Evolutionary conservation across 768 basidiomycete genomes (phyloP), one percentile per base, ranked within the genome.

Genomic region (Holtermannia corniformis): DNA sequence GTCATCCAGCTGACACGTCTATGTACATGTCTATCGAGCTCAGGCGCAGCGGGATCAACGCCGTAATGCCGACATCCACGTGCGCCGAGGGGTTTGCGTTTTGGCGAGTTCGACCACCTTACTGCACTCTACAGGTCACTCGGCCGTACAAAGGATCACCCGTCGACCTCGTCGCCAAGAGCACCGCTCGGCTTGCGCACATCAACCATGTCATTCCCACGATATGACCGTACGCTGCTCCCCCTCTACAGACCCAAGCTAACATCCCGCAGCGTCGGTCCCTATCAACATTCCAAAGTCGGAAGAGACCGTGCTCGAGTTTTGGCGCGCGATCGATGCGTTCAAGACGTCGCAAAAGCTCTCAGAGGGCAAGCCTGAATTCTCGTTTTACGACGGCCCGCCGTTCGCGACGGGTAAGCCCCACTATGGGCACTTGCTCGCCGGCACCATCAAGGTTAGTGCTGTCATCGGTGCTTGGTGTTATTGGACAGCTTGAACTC

Each of bases 371-470:
- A 79, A 83, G 37, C 90, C 91, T 16, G 83, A 87, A 66, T 99
- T 78, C 72, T 82, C 90, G 21, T 99, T 99, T 77, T 97, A 90
- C 75, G 95, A 96, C 71, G 92, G 92, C 3, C 91, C 91, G 2
- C 93, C 93, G 0, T 97, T 96, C 65, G 93, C 93, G 0, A 97
- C 93, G 1, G 95, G 95, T 42, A 76, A 92, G 62, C 93, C 93
- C 5, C 93, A 96, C 70, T 96, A 96, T 63, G 93, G 93, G 5
- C 90, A 93, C 76, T 75, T 95, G 45, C 79, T 95, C 40, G 86
- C 89, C 27, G 71, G 70, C 51, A 69, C 68, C 44, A 70, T 72
- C 58, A 73, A 73, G 61, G 71, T 71, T 44, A 53, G 69, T 47
- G 40, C 10, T 16, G 32, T 37, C 10, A n/a, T n/a, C n/a, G n/a